Conservation (phyloP, 441 rosid species). For the Gossypium trilobum region DNA sequence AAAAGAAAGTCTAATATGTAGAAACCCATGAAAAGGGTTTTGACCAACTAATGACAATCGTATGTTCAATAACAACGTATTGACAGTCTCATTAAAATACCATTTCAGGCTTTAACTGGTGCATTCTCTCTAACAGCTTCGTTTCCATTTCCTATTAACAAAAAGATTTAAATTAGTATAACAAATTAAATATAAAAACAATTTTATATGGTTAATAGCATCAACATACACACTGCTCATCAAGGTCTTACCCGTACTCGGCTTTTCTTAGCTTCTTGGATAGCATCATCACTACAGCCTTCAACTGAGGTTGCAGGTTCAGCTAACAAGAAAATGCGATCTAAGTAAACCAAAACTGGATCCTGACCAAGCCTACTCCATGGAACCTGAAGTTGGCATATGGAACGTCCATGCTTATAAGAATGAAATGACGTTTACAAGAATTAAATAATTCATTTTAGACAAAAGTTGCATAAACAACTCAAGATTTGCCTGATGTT, state of each 20-base stretch:
- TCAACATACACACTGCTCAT: slow-evolving; percentile 19
- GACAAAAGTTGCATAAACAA: background rate
- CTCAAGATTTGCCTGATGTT: background rate
- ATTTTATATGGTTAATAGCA: background rate
- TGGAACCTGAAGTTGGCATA: slow-evolving; percentile 59
- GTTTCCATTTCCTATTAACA: slow-evolving; percentile 68
- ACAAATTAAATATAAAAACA: slow-evolving; percentile 15
- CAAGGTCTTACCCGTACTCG: slow-evolving; percentile 67
- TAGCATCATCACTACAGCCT: slow-evolving; percentile 72
- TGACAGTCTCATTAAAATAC: slow-evolving; percentile 27
- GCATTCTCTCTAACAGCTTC: slow-evolving; percentile 66
- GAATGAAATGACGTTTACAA: background rate
- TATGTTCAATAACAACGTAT: background rate
- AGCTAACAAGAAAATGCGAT: slow-evolving; percentile 70
- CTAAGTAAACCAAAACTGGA: slow-evolving; percentile 80
- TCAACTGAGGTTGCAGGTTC: slow-evolving; percentile 82
- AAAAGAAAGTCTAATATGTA: background rate
- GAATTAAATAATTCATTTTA: background rate
- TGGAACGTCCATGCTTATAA: no score
- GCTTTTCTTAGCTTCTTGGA: slow-evolving; percentile 80
- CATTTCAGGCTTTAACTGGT: slow-evolving; percentile 67
- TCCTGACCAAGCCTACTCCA: slow-evolving; percentile 99
- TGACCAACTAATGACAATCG: background rate
- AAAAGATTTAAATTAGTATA: background rate
- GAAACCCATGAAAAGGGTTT: background rate